These are phyloP conservation scores for Colletotrichum magnum DNA, from an alignment of 2,329 filamentous ascomycete genomes.

Conservation along the genomic window DNA sequence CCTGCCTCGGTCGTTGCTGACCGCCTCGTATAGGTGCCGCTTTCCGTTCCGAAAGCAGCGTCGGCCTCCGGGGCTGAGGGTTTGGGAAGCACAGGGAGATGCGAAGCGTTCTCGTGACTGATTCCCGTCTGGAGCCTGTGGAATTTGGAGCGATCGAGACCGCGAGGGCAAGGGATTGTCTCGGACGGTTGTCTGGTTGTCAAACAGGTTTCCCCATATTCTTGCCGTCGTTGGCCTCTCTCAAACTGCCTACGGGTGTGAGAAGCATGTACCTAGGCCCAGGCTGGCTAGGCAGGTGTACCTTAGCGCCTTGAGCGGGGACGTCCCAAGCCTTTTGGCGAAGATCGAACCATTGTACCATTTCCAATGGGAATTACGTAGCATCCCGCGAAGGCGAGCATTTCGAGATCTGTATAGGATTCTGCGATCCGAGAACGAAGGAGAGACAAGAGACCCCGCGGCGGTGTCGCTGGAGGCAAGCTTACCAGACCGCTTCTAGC, in stretches of 20 bases:
- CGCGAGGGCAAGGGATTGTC: neutral
- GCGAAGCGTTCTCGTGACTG: conserved; percentile 17
- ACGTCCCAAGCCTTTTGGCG: neutral
- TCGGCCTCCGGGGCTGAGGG: conserved; percentile 1
- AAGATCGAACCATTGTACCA: conserved; percentile 21
- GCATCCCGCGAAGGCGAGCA: neutral
- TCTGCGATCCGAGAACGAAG: conserved; percentile 18
- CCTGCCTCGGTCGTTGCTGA: conserved; percentile 23
- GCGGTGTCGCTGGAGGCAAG: neutral
- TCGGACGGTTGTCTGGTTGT: conserved; percentile 20
- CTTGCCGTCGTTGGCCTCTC: neutral
- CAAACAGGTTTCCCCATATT: conserved; percentile 26
- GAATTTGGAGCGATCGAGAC: conserved; percentile 31
- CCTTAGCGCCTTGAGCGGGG: too few relatives aligned
- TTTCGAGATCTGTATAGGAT: conserved; percentile 24
- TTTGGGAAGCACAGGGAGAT: neutral
- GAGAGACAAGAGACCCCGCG: neutral
- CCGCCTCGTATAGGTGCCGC: conserved; percentile 21
- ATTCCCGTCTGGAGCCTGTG: neutral
- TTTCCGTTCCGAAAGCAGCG: conserved; percentile 31
- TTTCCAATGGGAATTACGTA: conserved; percentile 29
- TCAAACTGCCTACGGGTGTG: neutral
- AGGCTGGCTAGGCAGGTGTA: too few relatives aligned
- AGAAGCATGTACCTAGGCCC: too few relatives aligned
- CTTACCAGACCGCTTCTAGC: conserved; percentile 20